phyloP scores from a whole-genome alignment of 768 basidiomycete species.

The Trametes villosa region DNA sequence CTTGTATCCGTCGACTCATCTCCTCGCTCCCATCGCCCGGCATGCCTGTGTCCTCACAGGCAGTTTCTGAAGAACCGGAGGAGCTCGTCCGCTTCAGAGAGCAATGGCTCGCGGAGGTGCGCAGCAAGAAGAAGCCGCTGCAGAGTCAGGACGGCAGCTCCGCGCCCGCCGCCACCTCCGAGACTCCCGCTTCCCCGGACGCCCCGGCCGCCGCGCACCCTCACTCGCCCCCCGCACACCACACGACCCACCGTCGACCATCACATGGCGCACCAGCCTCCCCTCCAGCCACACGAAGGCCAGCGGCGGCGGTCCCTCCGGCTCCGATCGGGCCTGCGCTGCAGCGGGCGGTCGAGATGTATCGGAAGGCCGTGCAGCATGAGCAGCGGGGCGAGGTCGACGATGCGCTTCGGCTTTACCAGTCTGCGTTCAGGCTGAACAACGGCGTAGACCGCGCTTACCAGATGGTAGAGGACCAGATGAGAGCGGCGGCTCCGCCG shows the following conservation, averaged over 20 bases:
- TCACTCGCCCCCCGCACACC: constrained; percentile 1
- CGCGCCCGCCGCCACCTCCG: background rate
- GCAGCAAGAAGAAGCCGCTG: constrained; percentile 24
- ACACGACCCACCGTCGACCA: background rate
- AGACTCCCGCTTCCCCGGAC: background rate
- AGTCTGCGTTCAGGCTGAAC: constrained; percentile 79
- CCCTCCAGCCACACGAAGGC: background rate
- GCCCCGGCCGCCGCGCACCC: background rate
- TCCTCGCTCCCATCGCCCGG: background rate
- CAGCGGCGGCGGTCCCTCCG: background rate
- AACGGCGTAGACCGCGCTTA: constrained; percentile 77
- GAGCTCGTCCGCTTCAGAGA: constrained; percentile 75
- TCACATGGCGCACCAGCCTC: constrained; percentile 4
- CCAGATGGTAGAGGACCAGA: constrained; percentile 53
- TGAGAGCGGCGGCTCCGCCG: constrained; percentile 3
- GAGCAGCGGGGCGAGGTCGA: constrained; percentile 80
- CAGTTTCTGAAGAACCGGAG: constrained; percentile 45
- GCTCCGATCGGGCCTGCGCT: constrained; percentile 40
- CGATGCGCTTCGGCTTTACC: constrained; percentile 75
- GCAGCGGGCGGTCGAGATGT: constrained; percentile 62
- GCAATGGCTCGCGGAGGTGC: constrained; percentile 56
- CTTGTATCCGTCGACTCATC: constrained; percentile 13
- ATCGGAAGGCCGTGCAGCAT: constrained; percentile 67
- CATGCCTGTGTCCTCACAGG: constrained; percentile 1
- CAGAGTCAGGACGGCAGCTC: constrained; percentile 3